Percentiles rank a stretch among this genome's conserved stretches.
Conservation (phyloP, 2,329 filamentous ascomycete genomes). For the Chaetomium sp. region DNA sequence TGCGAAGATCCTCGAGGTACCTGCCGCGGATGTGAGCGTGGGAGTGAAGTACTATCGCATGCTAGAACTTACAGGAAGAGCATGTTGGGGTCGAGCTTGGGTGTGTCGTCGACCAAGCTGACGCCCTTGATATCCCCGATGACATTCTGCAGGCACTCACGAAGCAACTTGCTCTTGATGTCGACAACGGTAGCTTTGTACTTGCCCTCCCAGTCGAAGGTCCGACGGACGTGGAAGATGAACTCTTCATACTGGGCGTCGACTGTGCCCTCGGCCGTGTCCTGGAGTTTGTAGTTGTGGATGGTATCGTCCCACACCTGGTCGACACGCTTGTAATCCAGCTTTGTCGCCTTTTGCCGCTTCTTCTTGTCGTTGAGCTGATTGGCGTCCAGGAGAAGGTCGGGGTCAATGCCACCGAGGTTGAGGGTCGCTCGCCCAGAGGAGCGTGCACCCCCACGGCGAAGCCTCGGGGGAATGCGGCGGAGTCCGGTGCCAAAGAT, state of each 20-base stretch:
- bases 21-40: slow-evolving; percentile 41
- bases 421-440: slow-evolving; percentile 10
- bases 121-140: slow-evolving; percentile 78
- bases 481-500: slow-evolving; percentile 26
- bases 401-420: slow-evolving; percentile 27
- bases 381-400: slow-evolving; percentile 21
- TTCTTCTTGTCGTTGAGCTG: slow-evolving; percentile 31
- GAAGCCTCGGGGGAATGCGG: slow-evolving; percentile 7
- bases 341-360: slow-evolving; percentile 32
- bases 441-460: slow-evolving; percentile 11
- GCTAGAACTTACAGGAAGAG: slow-evolving; percentile 60
- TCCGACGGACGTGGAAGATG: slow-evolving; percentile 79
- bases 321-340: slow-evolving; percentile 56
- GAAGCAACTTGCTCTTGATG: slow-evolving; percentile 79
- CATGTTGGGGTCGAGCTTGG: slow-evolving; percentile 71
- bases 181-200: slow-evolving; percentile 74
- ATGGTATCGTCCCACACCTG: slow-evolving; percentile 55
- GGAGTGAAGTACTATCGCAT: neutral
- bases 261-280: slow-evolving; percentile 50
- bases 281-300: slow-evolving; percentile 57
- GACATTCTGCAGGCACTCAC: slow-evolving; percentile 68
- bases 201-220: slow-evolving; percentile 83
- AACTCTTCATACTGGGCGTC: slow-evolving; percentile 72
- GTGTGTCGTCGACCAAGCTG: slow-evolving; percentile 77
- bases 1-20: slow-evolving; percentile 77